Conservation (phyloP, 2,329 filamentous ascomycete genomes). For the Helminthosporium solani region DNA sequence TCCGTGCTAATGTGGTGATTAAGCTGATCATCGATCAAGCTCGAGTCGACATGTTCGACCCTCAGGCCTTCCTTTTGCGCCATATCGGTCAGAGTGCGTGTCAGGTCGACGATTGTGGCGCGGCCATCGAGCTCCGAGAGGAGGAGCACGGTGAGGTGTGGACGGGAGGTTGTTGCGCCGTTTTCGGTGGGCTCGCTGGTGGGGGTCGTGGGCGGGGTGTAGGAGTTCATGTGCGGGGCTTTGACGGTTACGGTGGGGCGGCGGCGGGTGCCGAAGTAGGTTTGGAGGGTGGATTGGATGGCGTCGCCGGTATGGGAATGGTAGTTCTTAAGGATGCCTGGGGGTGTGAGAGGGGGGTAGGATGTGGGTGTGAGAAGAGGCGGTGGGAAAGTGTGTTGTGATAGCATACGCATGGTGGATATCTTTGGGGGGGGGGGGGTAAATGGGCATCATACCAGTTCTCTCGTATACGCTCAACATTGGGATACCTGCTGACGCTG, state of each 20-base stretch:
- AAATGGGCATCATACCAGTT: constrained; percentile 62
- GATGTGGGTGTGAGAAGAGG: not conserved
- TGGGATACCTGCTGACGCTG: constrained; percentile 82
- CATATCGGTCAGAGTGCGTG: constrained; percentile 93
- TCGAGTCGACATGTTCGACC: constrained; percentile 76
- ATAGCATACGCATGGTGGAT: too few relatives aligned
- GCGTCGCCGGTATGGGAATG: constrained; percentile 80
- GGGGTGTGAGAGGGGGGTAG: not conserved
- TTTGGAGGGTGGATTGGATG: constrained; percentile 75
- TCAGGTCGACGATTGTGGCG: constrained; percentile 92
- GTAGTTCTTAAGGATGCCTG: constrained; percentile 85
- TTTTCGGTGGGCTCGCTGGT: constrained; percentile 31
- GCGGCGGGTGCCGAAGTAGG: constrained; percentile 74
- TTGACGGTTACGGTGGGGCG: constrained; percentile 71
- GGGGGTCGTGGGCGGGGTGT: constrained; percentile 51
- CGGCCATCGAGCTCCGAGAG: constrained; percentile 86
- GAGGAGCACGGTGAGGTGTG: constrained; percentile 66
- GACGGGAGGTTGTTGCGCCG: constrained; percentile 30
- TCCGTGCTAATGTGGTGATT: constrained; percentile 76
- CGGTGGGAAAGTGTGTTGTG: not conserved
- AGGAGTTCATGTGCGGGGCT: constrained; percentile 67
- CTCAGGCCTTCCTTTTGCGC: constrained; percentile 83
- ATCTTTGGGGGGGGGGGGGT: not conserved
- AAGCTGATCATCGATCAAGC: constrained; percentile 88
- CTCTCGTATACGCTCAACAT: constrained; percentile 89